Evolutionary conservation across 2,329 filamentous ascomycete genomes (phyloP), one percentile per base, ranked within the genome.

Genomic region (Colletotrichum tropicale): DNA sequence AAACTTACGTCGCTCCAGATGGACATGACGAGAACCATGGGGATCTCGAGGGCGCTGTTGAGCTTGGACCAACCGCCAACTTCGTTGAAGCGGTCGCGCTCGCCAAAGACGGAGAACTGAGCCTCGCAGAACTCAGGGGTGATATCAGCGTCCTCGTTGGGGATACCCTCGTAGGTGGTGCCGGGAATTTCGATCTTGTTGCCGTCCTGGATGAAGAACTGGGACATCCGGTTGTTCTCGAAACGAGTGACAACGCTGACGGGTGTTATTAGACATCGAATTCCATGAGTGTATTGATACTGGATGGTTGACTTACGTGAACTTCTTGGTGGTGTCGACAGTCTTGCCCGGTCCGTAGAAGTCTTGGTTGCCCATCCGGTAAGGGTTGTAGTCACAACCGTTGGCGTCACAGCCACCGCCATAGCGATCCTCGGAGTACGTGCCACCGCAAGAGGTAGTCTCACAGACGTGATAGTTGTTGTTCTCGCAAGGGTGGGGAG

Each of bases 351-450:
- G 84, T 48, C 91, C 92, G 83, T 90, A 93, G 86, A 93, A 94
- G 82, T 86, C 84, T 38, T 84, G 85, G 82, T 90, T 88, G 2
- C 71, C 92, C 85, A 91, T 87, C 79, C 91, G 91, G 89, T 89
- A 93, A 30, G 89, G 85, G 87, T 93, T 93, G 87, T 91, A 93
- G 81, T 93, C 92, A 80, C 92, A 94, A 30, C 92, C 92, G 79
- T 92, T 90, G 76, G 91, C 90, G 82, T 94, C 92, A 84, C 92
- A 94, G 58, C 89, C 83, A 74, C 91, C 91, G 16, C 81, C 84
- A 81, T 92, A 92, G 78, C 91, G 89, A 76, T 87, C 83, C 68
- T 82, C 79, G 8, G 83, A 86, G 80, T 87, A 89, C 21, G 87
- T 85, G 64, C 87, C 89, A 66, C 90, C 89, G 78, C 89, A 91